Conservation (phyloP, 2,329 filamentous ascomycete species). For the Tolypocladium amazonense region DNA sequence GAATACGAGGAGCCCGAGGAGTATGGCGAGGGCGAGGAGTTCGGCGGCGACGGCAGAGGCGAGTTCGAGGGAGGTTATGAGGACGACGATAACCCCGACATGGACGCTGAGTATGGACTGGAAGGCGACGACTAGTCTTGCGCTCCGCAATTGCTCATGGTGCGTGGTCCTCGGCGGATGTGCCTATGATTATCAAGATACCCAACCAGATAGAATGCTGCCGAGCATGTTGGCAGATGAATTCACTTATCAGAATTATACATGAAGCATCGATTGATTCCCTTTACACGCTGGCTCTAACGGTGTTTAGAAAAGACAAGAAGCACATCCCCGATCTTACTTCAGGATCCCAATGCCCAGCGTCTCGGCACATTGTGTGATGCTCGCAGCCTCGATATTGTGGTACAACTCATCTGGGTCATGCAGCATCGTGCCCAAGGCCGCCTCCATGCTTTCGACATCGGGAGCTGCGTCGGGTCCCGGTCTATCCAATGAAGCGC, state of each 20-base stretch:
- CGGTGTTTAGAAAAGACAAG: no score
- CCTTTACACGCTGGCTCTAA: not conserved
- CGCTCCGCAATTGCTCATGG: not conserved
- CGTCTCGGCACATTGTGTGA: not conserved
- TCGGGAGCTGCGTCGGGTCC: not conserved
- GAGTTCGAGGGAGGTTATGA: slow-evolving; percentile 18
- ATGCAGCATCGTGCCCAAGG: not conserved
- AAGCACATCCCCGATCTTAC: not conserved
- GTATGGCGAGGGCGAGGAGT: slow-evolving; percentile 21
- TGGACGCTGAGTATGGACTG: slow-evolving; percentile 25
- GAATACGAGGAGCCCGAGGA: slow-evolving; percentile 22
- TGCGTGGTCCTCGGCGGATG: not conserved
- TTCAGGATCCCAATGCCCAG: not conserved
- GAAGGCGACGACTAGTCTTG: slow-evolving; percentile 10
- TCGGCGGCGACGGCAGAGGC: slow-evolving; percentile 13
- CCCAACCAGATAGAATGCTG: not conserved
- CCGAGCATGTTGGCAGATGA: not conserved
- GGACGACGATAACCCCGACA: slow-evolving; percentile 25
- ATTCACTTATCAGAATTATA: not conserved
- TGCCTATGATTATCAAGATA: not conserved
- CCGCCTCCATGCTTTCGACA: not conserved
- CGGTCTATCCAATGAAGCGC: not conserved
- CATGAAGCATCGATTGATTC: not conserved
- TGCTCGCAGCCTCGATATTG: not conserved
- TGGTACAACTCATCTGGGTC: not conserved